Percentiles rank a stretch among this genome's conserved stretches.
Conservation (phyloP, 257 asterid genomes). For the Nicotiana undulata region DNA sequence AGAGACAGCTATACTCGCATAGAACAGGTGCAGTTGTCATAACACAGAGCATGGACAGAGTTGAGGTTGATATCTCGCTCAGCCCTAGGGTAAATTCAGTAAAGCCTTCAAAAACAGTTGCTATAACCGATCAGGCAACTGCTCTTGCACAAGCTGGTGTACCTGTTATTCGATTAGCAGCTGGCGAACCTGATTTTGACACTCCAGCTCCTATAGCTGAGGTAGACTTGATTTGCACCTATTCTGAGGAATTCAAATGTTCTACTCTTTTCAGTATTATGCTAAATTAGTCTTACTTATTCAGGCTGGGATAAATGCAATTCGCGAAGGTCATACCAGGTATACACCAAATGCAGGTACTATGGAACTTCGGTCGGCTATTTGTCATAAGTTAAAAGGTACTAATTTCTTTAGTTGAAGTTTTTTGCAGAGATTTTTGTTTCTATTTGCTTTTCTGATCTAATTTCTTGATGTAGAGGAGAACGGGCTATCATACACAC, state of each 20-base stretch:
- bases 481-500: conserved; percentile 71
- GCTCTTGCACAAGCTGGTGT: conserved; percentile 92
- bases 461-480: conserved; percentile 50
- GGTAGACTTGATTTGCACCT: conserved; percentile 28
- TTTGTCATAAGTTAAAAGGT: conserved; percentile 91
- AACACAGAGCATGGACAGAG: conserved; percentile 22
- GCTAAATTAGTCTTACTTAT: background rate
- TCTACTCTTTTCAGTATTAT: background rate
- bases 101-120: conserved; percentile 87
- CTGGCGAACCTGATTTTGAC: conserved; percentile 98
- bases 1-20: conserved; percentile 17
- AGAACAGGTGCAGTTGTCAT: conserved; percentile 34
- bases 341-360: conserved; percentile 95
- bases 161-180: conserved; percentile 87
- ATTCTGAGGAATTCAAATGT: background rate
- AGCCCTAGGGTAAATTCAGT: conserved; percentile 89
- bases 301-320: conserved; percentile 89
- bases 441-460: background rate
- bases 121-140: conserved; percentile 89
- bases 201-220: conserved; percentile 80
- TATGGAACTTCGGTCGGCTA: conserved; percentile 72
- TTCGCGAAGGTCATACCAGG: conserved; percentile 83
- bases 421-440: background rate
- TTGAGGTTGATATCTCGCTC: conserved; percentile 65
- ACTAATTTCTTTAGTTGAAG: background rate